Conservation (phyloP, 1,139 yeast genomes). For the Scheffersomyces segobiensis region DNA sequence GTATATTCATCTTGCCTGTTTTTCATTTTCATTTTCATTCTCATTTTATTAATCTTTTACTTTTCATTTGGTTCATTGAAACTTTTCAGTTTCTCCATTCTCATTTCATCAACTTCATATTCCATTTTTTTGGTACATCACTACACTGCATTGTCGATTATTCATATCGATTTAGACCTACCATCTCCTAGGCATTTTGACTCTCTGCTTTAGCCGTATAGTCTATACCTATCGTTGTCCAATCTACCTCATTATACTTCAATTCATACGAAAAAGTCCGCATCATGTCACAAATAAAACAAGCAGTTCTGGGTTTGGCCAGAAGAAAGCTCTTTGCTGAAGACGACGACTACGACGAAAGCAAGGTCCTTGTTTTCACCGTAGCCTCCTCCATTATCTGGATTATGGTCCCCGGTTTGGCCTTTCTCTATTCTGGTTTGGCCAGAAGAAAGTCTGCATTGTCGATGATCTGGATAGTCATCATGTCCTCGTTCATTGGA, state of each 20-base stretch:
- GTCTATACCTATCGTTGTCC: neutral
- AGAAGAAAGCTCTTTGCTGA: slow-evolving; percentile 38
- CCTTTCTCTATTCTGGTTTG: slow-evolving; percentile 87
- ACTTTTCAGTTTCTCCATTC: neutral
- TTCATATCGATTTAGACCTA: neutral
- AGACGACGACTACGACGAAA: slow-evolving; percentile 43
- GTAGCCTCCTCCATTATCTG: slow-evolving; percentile 76
- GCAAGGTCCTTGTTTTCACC: slow-evolving; percentile 46
- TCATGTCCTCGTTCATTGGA: slow-evolving; percentile 78
- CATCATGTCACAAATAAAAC: neutral
- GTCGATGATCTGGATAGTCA: slow-evolving; percentile 80
- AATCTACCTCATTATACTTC: neutral
- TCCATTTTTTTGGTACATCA: neutral
- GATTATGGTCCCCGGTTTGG: slow-evolving; percentile 94
- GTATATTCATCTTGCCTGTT: neutral
- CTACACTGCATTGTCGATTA: neutral
- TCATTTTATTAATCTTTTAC: neutral
- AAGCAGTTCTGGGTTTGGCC: slow-evolving; percentile 4
- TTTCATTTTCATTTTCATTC: neutral
- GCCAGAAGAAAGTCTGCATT: slow-evolving; percentile 91
- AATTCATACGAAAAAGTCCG: neutral
- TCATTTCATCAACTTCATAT: neutral
- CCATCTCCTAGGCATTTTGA: neutral
- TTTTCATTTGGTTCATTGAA: neutral
- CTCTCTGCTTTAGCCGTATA: neutral